These are phyloP conservation scores for Talaromyces islandicus DNA, from an alignment of 2,329 filamentous ascomycete genomes.

Conservation along the genomic window DNA sequence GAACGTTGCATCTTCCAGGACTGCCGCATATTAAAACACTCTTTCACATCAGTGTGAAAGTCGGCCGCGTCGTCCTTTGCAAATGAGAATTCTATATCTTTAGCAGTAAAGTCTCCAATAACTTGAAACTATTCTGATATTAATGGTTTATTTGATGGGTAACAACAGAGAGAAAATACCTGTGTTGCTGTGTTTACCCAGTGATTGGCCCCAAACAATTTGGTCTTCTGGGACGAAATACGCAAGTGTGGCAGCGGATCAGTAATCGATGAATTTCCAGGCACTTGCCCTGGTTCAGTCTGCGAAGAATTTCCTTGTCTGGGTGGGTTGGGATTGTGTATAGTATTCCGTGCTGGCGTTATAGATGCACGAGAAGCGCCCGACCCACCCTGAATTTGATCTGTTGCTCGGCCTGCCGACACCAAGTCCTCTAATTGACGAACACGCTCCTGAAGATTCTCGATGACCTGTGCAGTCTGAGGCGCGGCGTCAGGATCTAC, in stretches of 20 bases:
- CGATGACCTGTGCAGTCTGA: slow-evolving; percentile 1
- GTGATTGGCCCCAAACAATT: slow-evolving; percentile 2
- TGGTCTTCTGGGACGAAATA: neutral
- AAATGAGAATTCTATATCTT: neutral
- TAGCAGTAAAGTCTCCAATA: slow-evolving; percentile 3
- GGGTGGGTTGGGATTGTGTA: neutral
- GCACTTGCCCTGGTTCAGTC: neutral
- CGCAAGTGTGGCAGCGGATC: neutral
- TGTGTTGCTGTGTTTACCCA: slow-evolving; percentile 5
- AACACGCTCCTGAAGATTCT: slow-evolving; percentile 4
- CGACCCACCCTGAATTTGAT: neutral
- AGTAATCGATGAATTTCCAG: neutral
- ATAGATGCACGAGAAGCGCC: neutral
- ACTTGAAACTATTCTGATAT: slow-evolving; percentile 4
- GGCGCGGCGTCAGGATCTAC: neutral
- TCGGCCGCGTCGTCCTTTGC: neutral
- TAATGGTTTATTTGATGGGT: neutral
- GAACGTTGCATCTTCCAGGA: neutral
- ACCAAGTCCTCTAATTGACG: slow-evolving; percentile 1
- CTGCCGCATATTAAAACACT: neutral
- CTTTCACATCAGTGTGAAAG: neutral
- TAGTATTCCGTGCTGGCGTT: neutral
- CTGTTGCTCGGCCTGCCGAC: neutral
- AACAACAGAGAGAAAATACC: neutral
- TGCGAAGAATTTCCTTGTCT: neutral